Conservation (phyloP, 2,329 filamentous ascomycete genomes). For the Aspergillus sojae region DNA sequence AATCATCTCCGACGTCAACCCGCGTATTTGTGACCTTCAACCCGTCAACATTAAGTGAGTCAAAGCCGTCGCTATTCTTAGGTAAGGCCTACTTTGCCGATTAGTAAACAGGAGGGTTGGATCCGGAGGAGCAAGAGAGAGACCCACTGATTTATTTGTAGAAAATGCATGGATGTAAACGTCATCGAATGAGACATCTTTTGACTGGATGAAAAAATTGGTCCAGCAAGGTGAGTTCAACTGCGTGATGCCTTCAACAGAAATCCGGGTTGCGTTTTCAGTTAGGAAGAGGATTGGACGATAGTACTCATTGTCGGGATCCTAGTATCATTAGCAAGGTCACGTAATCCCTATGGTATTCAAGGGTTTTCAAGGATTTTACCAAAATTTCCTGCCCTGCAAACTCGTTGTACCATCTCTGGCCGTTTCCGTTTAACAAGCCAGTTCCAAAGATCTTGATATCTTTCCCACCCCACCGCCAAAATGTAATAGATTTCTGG, state of each 20-base stretch:
- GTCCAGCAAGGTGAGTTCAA: conserved; percentile 67
- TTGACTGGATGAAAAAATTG: conserved; percentile 62
- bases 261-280: conserved; percentile 62
- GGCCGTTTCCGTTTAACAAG: conserved; percentile 59
- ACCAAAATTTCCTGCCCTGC: conserved; percentile 44
- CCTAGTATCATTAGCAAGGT: conserved; percentile 26
- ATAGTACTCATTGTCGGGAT: conserved; percentile 58
- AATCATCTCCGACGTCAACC: conserved; percentile 62
- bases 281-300: conserved; percentile 64
- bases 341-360: too few species aligned
- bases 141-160: conserved; percentile 44
- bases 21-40: conserved; percentile 55
- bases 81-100: conserved; percentile 44
- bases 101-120: background rate
- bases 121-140: background rate
- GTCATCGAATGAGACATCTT: conserved; percentile 58
- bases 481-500: conserved; percentile 62
- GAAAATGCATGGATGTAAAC: conserved; percentile 59
- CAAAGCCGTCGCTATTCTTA: conserved; percentile 66
- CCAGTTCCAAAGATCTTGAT: conserved; percentile 63
- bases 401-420: conserved; percentile 54
- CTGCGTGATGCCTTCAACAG: conserved; percentile 60
- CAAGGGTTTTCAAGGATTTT: conserved; percentile 1
- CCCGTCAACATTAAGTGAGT: conserved; percentile 60
- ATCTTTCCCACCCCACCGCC: conserved; percentile 65